Evolutionary conservation across 768 basidiomycete genomes (phyloP).

Genomic region (Tricholoma sp.): DNA sequence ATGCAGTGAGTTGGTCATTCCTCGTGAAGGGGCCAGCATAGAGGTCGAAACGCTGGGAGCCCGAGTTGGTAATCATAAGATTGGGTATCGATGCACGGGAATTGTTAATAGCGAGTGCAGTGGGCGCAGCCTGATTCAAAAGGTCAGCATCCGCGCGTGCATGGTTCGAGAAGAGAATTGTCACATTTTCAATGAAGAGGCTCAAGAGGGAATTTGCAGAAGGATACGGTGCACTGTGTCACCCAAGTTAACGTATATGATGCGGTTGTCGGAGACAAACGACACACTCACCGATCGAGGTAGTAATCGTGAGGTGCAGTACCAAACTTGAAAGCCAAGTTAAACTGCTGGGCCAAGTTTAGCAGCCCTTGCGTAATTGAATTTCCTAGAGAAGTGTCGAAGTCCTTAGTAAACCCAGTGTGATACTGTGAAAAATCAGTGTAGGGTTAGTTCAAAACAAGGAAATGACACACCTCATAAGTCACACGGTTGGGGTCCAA

Average conservation of each 20-base stretch:
- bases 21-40: conserved; percentile 68
- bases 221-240: conserved; percentile 52
- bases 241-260: conserved; percentile 3
- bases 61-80: conserved; percentile 63
- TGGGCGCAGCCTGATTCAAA: conserved; percentile 41
- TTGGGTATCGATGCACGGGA: conserved; percentile 53
- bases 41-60: conserved; percentile 61
- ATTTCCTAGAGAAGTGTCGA: conserved; percentile 56
- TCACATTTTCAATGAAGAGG: conserved; percentile 46
- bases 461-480: conserved; percentile 45
- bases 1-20: conserved; percentile 75
- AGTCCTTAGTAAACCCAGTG: conserved; percentile 44
- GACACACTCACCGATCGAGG: conserved; percentile 44
- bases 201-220: conserved; percentile 57
- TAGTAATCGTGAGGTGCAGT: conserved; percentile 75
- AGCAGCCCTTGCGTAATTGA: conserved; percentile 52
- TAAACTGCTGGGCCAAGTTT: conserved; percentile 49
- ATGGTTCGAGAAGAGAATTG: conserved; percentile 6
- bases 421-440: conserved; percentile 50
- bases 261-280: background rate
- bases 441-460: background rate
- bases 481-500: conserved; percentile 77
- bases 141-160: background rate
- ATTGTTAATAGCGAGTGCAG: conserved; percentile 58
- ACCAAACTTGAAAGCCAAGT: conserved; percentile 62